Evolutionary conservation across 202 grass and related monocot species (phyloP), one percentile per base, ranked within the genome.

Genomic region (Carex arenaria): DNA sequence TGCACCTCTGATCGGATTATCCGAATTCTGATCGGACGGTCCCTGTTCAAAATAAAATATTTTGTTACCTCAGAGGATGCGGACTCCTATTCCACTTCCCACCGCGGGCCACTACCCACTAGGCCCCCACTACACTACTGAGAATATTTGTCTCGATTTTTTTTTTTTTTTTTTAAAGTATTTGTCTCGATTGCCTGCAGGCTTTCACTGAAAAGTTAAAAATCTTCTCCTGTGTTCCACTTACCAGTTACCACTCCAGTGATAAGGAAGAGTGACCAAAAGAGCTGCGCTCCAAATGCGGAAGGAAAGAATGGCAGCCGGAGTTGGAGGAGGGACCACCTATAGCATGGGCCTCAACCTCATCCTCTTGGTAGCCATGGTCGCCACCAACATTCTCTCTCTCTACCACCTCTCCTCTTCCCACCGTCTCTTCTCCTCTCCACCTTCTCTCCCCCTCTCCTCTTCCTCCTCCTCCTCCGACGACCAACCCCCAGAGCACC

Each of bases 361-460:
- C 5, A 42, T 94, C 52, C 88, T 94, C 76, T 84, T 97, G 12
- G 65, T 97, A 14, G 90, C 91, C 77, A 93, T 94, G 90, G 86
- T 97, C 19, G 88, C 90, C 85, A 94, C 91, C 86, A 97, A 97
- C 81, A 85, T 94, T 78, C 85, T 97, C 70, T 97, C 94, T 78
- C 85, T 97, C 38, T 97, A 94, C 94, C 89, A 94, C 85, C 94
- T 97, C 84, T 85, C 83, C 83, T 88, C 87, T n/a, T 89, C 87
- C 72, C 82, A 80, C 87, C 87, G 85, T 57, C 72, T 87, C 61
- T 78, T 81, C 73, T 71, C 82, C 40, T 31, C n/a, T 13, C 72
- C 71, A 0, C 71, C 86, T 47, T 62, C 52, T 74, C 61, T 63
- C 30, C 55, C 78, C 17, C 80, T 68, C 11, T 19, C 69, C 19